phyloP scores from a whole-genome alignment of 1,284 basidiomycete species.

The Porogramme epimiltina region DNA sequence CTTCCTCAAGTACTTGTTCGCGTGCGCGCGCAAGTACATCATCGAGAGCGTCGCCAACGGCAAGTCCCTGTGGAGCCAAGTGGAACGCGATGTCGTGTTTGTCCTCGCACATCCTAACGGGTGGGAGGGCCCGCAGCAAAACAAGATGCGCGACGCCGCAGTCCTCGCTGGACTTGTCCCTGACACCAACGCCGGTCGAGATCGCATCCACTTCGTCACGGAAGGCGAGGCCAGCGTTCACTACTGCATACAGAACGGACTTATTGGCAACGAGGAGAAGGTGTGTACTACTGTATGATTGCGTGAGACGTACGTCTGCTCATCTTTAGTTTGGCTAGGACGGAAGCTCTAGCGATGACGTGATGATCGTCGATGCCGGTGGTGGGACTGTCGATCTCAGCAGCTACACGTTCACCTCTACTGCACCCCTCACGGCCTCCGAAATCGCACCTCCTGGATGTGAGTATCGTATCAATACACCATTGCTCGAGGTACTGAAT shows the following conservation, averaged over 20 bases:
- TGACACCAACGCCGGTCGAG: constrained; percentile 27
- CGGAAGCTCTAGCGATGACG: constrained; percentile 39
- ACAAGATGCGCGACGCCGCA: constrained; percentile 40
- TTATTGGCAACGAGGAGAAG: constrained; percentile 34
- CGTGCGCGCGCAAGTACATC: constrained; percentile 48
- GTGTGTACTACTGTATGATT: constrained; percentile 14
- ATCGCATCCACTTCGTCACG: constrained; percentile 45
- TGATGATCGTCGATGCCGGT: constrained; percentile 59
- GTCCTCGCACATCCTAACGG: constrained; percentile 47
- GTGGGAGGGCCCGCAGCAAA: constrained; percentile 45
- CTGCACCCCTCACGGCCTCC: constrained; percentile 30
- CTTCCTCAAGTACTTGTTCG: constrained; percentile 51
- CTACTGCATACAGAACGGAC: constrained; percentile 42
- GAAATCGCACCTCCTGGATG: constrained; percentile 44
- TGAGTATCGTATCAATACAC: constrained; percentile 29
- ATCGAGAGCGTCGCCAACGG: constrained; percentile 48
- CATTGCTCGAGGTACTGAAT: too few species aligned
- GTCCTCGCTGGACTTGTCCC: constrained; percentile 35
- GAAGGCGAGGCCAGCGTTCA: constrained; percentile 54
- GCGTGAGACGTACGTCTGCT: too few species aligned
- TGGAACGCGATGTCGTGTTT: constrained; percentile 34
- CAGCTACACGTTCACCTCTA: constrained; percentile 40
- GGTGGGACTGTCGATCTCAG: constrained; percentile 60
- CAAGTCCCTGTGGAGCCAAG: constrained; percentile 36
- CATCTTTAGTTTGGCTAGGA: constrained; percentile 21